Conservation (phyloP, 768 basidiomycete genomes). For the Panaeolus cyanescens region DNA sequence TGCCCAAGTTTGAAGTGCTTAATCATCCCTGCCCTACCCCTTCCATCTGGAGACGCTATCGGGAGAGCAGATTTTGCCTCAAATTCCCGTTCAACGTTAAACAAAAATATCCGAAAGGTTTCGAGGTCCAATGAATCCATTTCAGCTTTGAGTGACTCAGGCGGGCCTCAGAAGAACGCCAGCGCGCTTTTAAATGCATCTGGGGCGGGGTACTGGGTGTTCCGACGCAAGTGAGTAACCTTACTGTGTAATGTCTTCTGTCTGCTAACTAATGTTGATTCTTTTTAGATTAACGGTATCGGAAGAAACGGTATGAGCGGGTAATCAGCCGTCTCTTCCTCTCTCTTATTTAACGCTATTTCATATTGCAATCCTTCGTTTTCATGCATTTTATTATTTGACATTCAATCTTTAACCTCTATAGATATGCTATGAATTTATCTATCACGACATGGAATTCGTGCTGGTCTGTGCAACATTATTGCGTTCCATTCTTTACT, state of each 20-base stretch:
- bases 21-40: neutral
- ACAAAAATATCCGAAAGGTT: neutral
- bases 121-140: neutral
- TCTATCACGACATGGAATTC: no score
- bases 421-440: no score
- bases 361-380: no score
- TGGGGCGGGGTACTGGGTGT: neutral
- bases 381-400: no score
- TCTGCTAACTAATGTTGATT: neutral
- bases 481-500: no score
- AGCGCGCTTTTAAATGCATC: neutral
- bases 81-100: neutral
- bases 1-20: neutral
- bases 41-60: neutral
- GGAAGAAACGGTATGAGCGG: neutral
- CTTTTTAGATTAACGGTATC: neutral
- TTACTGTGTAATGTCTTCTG: neutral
- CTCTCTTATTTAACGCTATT: no score
- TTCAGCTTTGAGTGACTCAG: neutral
- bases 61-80: neutral
- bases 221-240: neutral
- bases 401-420: no score
- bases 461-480: no score
- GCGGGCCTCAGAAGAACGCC: neutral
- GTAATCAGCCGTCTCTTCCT: no score